Base-by-base conservation (phyloP, 257 asterid species). In the Anisodus tanguticus region DNA sequence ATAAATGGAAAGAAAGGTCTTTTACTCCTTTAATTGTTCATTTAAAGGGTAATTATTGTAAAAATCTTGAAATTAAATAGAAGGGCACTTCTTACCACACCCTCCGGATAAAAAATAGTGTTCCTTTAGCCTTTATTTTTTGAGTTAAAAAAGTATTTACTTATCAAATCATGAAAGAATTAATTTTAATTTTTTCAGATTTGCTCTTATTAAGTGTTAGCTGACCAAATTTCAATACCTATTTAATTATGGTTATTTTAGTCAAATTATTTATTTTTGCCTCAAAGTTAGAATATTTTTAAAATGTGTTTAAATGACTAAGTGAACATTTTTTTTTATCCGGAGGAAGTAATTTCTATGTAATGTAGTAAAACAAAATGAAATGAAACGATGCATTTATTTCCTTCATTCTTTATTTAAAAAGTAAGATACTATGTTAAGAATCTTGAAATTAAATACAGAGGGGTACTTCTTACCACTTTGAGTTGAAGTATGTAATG, bases 391-490 rank as follows among this genome's bases (percentile, higher is more conserved):
- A 22, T 76, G 62, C 22, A 76, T 22, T 76, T 74, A 22, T 51
- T 1, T 22, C 8, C n/a, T 49, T 49, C 19, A 74, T 74, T 74
- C 80, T 49, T 74, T 22, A 74, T 22, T 53, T 51, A 0, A 26
- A 53, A 77, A 3, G 16, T 8, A 3, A 74, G 62, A 53, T 51
- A 22, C 26, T 22, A 53, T 13, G 43, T 4, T 35, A 66, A 76
- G 80, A 85, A 62, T 54, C 31, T 72, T 85, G 11, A 69, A 57
- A 37, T 68, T 66, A 31, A 81, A 47, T 53, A 26, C 10, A 15
- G 1, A 43, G 5, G 5, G 6, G 47, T 51, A 13, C 64, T 77
- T 77, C 47, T 53, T 77, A n/a, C 81, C 64, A 77, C 26, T 77
- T 77, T 77, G 15, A 49, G 45, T 62, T 16, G 47, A 63, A 59